phyloP scores from a whole-genome alignment of 768 basidiomycete genomes.

The Leccinum rimulosum region DNA sequence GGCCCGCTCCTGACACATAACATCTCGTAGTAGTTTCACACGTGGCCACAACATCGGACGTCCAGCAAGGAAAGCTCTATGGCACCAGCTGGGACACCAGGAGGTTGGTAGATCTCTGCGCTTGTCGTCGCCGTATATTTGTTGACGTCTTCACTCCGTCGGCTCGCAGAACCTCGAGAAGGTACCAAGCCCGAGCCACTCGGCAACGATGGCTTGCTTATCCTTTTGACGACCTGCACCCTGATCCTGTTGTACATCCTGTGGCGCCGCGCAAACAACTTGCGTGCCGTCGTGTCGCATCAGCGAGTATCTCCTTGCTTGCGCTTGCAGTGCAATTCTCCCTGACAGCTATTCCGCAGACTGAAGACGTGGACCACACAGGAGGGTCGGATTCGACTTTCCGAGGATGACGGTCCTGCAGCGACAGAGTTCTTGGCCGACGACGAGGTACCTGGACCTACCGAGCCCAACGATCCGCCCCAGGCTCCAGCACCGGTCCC shows the following conservation, averaged over 20 bases:
- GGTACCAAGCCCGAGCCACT: slow-evolving; percentile 64
- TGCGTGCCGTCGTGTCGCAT: slow-evolving; percentile 61
- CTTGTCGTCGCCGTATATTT: neutral
- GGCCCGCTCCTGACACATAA: neutral
- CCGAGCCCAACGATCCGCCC: slow-evolving; percentile 26
- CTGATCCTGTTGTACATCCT: slow-evolving; percentile 57
- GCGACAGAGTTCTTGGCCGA: slow-evolving; percentile 62
- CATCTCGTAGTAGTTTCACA: neutral
- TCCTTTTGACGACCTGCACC: slow-evolving; percentile 58
- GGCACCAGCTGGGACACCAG: slow-evolving; percentile 22
- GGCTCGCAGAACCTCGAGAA: slow-evolving; percentile 49
- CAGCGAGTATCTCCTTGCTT: slow-evolving; percentile 42
- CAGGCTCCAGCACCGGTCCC: slow-evolving; percentile 14
- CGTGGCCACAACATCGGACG: neutral
- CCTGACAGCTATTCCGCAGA: slow-evolving; percentile 32
- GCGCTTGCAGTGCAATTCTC: neutral
- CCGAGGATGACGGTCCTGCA: slow-evolving; percentile 70
- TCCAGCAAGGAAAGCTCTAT: slow-evolving; percentile 7
- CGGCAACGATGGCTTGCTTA: slow-evolving; percentile 51
- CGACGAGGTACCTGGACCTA: slow-evolving; percentile 44
- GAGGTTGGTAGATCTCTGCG: slow-evolving; percentile 17
- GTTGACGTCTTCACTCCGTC: neutral
- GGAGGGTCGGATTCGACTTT: slow-evolving; percentile 64
- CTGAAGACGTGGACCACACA: slow-evolving; percentile 52
- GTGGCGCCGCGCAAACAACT: slow-evolving; percentile 56